Evolutionary conservation across 2,329 filamentous ascomycete species (phyloP).

Genomic region (Colletotrichum sp.): DNA sequence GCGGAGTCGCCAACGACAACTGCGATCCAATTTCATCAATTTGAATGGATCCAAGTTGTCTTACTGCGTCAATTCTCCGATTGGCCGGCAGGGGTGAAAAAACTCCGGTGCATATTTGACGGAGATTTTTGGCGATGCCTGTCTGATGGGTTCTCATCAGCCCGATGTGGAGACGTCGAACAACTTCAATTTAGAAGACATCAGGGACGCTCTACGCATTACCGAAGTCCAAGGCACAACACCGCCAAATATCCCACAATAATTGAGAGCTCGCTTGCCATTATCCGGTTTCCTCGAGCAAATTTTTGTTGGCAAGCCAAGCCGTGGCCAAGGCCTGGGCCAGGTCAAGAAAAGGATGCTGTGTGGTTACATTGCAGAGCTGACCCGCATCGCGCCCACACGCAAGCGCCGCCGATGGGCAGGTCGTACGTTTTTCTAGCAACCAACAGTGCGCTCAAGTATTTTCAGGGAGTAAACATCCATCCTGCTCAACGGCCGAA

Average conservation of each 20-base stretch:
- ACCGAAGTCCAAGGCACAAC: background rate
- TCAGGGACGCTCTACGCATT: background rate
- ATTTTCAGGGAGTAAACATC: background rate
- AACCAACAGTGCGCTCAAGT: background rate
- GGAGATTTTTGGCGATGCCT: conserved; percentile 17
- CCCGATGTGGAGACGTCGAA: conserved; percentile 4
- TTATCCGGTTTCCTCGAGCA: background rate
- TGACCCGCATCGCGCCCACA: conserved; percentile 9
- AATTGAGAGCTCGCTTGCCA: too few species aligned
- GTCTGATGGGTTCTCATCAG: conserved; percentile 6
- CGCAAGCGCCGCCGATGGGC: background rate
- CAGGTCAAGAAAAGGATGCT: background rate
- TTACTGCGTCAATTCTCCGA: conserved; percentile 15
- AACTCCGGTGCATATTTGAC: conserved; percentile 18
- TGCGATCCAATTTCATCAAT: conserved; percentile 3
- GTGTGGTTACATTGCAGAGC: conserved; percentile 15
- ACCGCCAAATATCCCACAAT: background rate
- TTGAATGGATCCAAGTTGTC: conserved; percentile 9
- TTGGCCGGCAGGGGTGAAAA: conserved; percentile 10
- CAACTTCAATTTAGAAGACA: background rate
- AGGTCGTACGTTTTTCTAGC: background rate
- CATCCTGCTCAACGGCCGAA: background rate
- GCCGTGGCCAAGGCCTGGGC: background rate
- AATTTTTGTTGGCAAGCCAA: background rate
- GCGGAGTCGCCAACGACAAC: background rate